Percentiles rank a stretch among this genome's conserved stretches.
phyloP scores from a whole-genome alignment of 2,329 filamentous ascomycete genomes.

The Plectosphaerella cucumerina region DNA sequence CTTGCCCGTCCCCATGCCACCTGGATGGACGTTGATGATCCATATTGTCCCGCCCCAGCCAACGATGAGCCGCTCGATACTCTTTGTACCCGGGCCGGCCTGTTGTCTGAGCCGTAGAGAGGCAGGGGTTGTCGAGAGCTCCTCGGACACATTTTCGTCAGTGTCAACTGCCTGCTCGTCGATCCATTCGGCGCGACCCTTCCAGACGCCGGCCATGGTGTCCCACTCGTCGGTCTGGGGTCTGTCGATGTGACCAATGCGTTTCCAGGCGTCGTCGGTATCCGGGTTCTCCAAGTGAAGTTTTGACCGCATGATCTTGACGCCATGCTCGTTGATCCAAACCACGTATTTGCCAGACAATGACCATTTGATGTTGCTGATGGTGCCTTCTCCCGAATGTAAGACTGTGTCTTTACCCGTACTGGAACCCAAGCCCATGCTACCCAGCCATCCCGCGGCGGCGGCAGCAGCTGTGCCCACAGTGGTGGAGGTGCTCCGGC shows the following conservation, averaged over 20 bases:
- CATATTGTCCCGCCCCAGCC: constrained; percentile 96
- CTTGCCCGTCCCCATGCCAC: constrained; percentile 62
- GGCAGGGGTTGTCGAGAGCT: neutral
- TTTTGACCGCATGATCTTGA: constrained; percentile 95
- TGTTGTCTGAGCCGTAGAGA: constrained; percentile 36
- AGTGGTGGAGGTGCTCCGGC: constrained; percentile 83
- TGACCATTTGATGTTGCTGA: constrained; percentile 93
- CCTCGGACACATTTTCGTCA: constrained; percentile 53
- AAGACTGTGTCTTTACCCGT: constrained; percentile 81
- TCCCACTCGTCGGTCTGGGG: constrained; percentile 87
- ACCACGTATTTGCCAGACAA: constrained; percentile 86
- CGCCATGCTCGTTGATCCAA: constrained; percentile 95
- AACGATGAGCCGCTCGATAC: constrained; percentile 76
- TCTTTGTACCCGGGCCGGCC: constrained; percentile 38
- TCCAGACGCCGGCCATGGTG: constrained; percentile 95
- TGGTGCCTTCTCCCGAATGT: constrained; percentile 87
- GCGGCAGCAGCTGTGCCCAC: constrained; percentile 76
- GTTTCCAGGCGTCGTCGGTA: constrained; percentile 84
- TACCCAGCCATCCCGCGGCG: constrained; percentile 86
- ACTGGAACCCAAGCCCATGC: constrained; percentile 74
- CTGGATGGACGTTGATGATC: constrained; percentile 87
- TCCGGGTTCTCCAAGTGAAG: constrained; percentile 73
- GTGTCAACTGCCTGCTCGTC: constrained; percentile 75
- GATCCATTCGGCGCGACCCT: constrained; percentile 87
- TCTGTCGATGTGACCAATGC: constrained; percentile 86